Evolutionary conservation across 495 filamentous ascomycete genomes (phyloP), one percentile per base, ranked within the genome.

Genomic region (Astrothelium subdiscretum): DNA sequence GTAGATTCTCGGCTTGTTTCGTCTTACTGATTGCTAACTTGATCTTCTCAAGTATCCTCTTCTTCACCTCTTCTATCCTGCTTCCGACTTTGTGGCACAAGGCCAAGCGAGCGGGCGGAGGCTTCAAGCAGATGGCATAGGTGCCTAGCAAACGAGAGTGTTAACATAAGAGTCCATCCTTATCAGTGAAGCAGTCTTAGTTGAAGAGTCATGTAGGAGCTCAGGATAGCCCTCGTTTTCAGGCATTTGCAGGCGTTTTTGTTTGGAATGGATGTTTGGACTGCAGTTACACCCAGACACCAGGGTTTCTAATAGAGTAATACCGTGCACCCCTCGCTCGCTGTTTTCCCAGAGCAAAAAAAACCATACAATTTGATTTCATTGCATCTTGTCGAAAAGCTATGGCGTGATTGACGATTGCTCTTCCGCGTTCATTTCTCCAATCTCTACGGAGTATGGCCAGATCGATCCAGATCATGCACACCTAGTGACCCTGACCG

Each of bases 11-110:
- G n/a, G 38, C 42, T 1, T 22, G 4, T 59, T 27, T 22, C 6
- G 3, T 29, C 18, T 57, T 2, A 11, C 31, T 26, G n/a, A 24
- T 3, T 12, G 3, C 43, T 32, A 26, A 35, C 31, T 26, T 29
- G 12, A 51, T 26, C n/a, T 63, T n/a, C 27, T 1, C 13, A 29
- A 72, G 73, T 65, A 71, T 76, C 58, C 61, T 76, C 40, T 75
- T 74, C 63, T 70, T 69, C 27, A 69, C 66, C 52, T 73, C 72
- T 27, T 65, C 61, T 22, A 57, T 72, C 22, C 65, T 76, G 18
- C 69, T 76, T n/a, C 74, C 74, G 27, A 72, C 70, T 12, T 67
- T 76, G 29, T 74, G 64, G 58, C 65, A 69, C 58, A 76, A 75
- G 72, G 71, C 72, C 60, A 76, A 73, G 73, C 68, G 70, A 63